Evolutionary conservation across 768 basidiomycete genomes (phyloP), one percentile per base, ranked within the genome.

Genomic region (Multifurca ochricompacta): DNA sequence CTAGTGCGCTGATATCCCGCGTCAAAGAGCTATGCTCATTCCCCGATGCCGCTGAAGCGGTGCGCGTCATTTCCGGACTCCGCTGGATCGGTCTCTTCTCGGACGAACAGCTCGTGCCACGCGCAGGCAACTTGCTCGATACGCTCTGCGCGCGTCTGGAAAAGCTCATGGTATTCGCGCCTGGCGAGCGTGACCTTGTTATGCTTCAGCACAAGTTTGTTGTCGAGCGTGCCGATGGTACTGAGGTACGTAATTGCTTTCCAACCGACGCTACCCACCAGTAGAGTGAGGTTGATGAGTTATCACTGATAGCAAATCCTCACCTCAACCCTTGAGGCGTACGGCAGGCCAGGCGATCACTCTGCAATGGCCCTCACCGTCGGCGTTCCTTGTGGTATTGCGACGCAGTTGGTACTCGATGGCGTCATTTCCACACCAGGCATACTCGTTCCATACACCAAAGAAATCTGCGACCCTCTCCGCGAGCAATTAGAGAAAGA

Each of bases 141-240:
- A 94, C 96, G 3, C 85, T 99, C 56, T 96, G 94, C 67, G 89
- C 81, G 2, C 83, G 78, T 19, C 79, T 99, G 45, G 94, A 99
- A 75, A 80, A 75, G 56, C 78, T 95, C 67, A 96, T 97, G 90
- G 80, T 83, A 69, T 97, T 95, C 71, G 87, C 84, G 59, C 71
- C 76, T 43, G 91, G 90, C 59, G 93, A 98, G 71, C 85, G 91
- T 10, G 95, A 99, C 69, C 80, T 98, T 57, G 90, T 99, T 56
- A 91, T 98, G 84, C 82, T 99, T 50, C 95, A 97, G 72, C 95
- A 99, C 80, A 95, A 94, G 75, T 98, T 99, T 67, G 72, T 91
- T 62, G 84, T 98, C 34, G 84, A 93, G 67, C 88, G 87, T 80
- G 76, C 79, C 31, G 91, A 97, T 64, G 93, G 95, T 43, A 77